Base-by-base conservation (phyloP, 768 basidiomycete species). In the Amanita phalloides region DNA sequence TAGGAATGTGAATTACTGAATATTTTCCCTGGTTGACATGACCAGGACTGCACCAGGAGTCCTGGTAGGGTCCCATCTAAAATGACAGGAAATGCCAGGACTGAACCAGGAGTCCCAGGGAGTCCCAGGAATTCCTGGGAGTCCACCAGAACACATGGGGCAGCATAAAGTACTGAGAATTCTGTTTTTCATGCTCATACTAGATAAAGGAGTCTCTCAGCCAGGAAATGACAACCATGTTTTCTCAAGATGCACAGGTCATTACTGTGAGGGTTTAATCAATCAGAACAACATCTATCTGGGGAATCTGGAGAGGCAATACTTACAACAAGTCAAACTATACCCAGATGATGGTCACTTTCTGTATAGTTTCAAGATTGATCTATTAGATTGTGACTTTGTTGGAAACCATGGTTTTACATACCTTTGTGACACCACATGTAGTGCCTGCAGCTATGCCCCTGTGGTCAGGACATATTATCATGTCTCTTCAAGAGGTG, bases 121-220 rank as follows among this genome's bases (percentile, higher is more conserved):
- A n/a, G n/a, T n/a, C n/a, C n/a, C n/a, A n/a, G n/a, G n/a, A n/a
- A n/a, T n/a, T n/a, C n/a, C n/a, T n/a, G n/a, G n/a, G n/a, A n/a
- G n/a, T n/a, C n/a, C n/a, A n/a, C n/a, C n/a, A n/a, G n/a, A n/a
- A n/a, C n/a, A n/a, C n/a, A n/a, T n/a, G n/a, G n/a, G n/a, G n/a
- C n/a, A n/a, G n/a, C n/a, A n/a, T n/a, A n/a, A n/a, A n/a, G n/a
- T n/a, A n/a, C n/a, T 2, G 13, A 13, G 36, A 37, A 17, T 17
- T 7, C 1, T 13, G 1, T 3, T 2, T 37, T n/a, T 17, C 13
- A 1, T 14, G 1, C 1, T 3, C 11, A 1, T 1, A 4, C 36
- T 13, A 37, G 36, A 37, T 37, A 37, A 37, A 37, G 13, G 36
- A 37, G 14, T 37, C 9, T 17, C 6, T 37, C 14, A 37, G 36